Conservation (phyloP, 805 yeast species). For the Priceomyces carsonii region DNA sequence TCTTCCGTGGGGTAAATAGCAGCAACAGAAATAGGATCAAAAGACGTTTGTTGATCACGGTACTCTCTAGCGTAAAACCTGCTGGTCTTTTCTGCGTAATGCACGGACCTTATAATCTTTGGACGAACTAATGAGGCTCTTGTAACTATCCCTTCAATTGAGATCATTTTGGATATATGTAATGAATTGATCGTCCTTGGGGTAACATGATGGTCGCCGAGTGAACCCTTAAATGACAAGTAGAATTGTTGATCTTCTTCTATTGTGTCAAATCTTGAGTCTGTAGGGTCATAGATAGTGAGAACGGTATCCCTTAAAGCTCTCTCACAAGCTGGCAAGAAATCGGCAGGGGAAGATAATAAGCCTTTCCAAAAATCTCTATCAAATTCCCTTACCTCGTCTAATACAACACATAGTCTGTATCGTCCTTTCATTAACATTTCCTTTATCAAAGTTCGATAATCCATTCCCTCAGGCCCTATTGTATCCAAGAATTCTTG, state of each 20-base stretch:
- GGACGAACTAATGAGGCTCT: conserved; percentile 93
- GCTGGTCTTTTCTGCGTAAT: conserved; percentile 82
- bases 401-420: conserved; percentile 75
- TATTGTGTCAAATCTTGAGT: conserved; percentile 50
- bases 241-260: conserved; percentile 67
- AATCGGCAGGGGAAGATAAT: conserved; percentile 77
- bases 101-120: conserved; percentile 86
- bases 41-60: conserved; percentile 87
- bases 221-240: conserved; percentile 84
- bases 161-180: conserved; percentile 76
- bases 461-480: conserved; percentile 54
- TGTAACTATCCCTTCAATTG: conserved; percentile 94
- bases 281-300: conserved; percentile 66
- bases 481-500: conserved; percentile 76
- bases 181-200: conserved; percentile 84
- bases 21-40: conserved; percentile 78
- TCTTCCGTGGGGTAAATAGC: conserved; percentile 93
- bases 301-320: conserved; percentile 80
- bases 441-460: conserved; percentile 66
- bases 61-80: conserved; percentile 90
- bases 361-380: conserved; percentile 75
- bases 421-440: conserved; percentile 69
- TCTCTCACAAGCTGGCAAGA: conserved; percentile 82
- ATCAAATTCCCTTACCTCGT: conserved; percentile 86
- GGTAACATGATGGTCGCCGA: conserved; percentile 83